Percentiles rank a stretch among this genome's conserved stretches.
Evolutionary conservation across 345 rosid species (phyloP).

Genomic region (Ricinus communis): DNA sequence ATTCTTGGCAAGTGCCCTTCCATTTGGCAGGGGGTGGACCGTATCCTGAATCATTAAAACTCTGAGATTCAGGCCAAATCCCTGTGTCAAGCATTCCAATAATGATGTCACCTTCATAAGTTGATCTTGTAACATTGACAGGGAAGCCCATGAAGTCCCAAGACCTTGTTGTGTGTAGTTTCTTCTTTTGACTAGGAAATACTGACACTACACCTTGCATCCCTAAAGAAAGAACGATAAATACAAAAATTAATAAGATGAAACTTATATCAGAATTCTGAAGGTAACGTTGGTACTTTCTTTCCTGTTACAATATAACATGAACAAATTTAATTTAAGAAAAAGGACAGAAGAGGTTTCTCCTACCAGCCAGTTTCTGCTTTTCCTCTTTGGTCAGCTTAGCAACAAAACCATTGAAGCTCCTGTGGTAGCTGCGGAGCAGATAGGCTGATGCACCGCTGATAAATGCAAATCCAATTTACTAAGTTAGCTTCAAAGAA

Average conservation of each 20-base stretch:
- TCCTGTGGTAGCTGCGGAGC: constrained; percentile 46
- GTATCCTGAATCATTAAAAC: constrained; percentile 41
- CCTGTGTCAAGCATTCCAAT: constrained; percentile 55
- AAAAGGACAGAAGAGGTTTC: no score
- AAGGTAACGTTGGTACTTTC: no score
- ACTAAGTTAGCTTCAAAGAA: not conserved
- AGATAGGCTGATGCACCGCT: constrained; percentile 40
- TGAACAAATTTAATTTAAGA: no score
- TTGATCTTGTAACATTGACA: constrained; percentile 26
- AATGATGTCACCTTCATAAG: constrained; percentile 37
- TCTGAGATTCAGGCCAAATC: constrained; percentile 47
- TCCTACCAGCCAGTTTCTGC: constrained; percentile 19
- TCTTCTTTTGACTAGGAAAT: constrained; percentile 42
- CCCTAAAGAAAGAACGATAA: constrained; percentile 20
- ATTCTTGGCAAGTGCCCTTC: constrained; percentile 43
- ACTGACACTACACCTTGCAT: constrained; percentile 57
- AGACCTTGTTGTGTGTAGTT: constrained; percentile 51
- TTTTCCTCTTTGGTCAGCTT: constrained; percentile 37
- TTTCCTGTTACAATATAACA: no score
- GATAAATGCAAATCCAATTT: constrained; percentile 7
- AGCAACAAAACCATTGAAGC: constrained; percentile 61
- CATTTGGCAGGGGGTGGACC: constrained; percentile 53
- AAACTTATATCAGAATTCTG: no score
- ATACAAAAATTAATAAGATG: not conserved
- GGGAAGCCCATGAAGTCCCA: constrained; percentile 64